These are phyloP conservation scores for Mrakia frigida DNA, from an alignment of 768 basidiomycete genomes.

Conservation along the genomic window DNA sequence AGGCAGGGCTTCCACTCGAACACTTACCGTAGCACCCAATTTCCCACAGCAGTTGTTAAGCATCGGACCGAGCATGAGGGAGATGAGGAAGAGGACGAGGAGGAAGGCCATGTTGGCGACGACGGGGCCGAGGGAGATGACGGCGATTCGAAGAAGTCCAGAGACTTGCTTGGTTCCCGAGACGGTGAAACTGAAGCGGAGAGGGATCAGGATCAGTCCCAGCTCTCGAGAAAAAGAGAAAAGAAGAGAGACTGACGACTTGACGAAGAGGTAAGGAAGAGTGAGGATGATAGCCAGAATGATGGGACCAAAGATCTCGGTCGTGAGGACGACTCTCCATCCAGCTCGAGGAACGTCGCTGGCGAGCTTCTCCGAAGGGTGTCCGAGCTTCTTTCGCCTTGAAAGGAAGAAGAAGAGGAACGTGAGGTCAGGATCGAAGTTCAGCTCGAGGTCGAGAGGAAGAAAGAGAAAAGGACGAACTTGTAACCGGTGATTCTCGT, in stretches of 20 bases:
- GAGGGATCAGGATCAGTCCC: conserved; percentile 37
- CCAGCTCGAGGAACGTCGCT: conserved; percentile 89
- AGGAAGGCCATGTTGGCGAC: conserved; percentile 90
- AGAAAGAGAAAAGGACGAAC: conserved; percentile 34
- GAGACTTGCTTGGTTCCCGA: conserved; percentile 53
- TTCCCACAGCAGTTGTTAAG: conserved; percentile 61
- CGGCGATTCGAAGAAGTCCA: conserved; percentile 84
- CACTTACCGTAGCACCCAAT: conserved; percentile 83
- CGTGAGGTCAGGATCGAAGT: too few species aligned
- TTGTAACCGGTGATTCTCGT: conserved; percentile 99
- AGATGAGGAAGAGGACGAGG: conserved; percentile 76
- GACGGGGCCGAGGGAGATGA: conserved; percentile 88
- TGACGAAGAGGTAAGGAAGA: conserved; percentile 69
- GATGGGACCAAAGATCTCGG: conserved; percentile 79
- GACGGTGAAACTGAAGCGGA: conserved; percentile 20
- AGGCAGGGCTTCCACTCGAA: too few species aligned
- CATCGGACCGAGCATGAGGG: conserved; percentile 88
- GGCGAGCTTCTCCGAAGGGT: conserved; percentile 94
- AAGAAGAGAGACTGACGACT: conserved; percentile 40
- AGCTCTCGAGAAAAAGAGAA: conserved; percentile 47
- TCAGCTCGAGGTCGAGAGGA: too few species aligned
- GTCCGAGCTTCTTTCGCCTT: conserved; percentile 80
- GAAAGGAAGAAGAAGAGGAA: too few species aligned
- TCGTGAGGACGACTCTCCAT: conserved; percentile 83
- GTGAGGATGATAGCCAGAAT: conserved; percentile 79